Conservation (phyloP, 176 grass and related monocot species). For the maize (Zea mays) region Zm-B73-REFERENCE-NAM-5.0 NC_050105.1:133832501-133833000, state of each 20-base stretch:
- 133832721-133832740: slow-evolving; percentile 31
- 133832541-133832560: not conserved
- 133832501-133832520: too few species aligned
- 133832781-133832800: slow-evolving; percentile 88
- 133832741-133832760: slow-evolving; percentile 73
- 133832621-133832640: not conserved
- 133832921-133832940: too few species aligned
- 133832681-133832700: not conserved
- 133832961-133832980: too few species aligned
- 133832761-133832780: slow-evolving; percentile 86
- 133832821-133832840: too few species aligned
- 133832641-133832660: slow-evolving; percentile 31
- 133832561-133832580: not conserved
- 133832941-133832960: too few species aligned
- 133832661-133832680: slow-evolving; percentile 24
- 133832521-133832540: too few species aligned
- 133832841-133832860: too few species aligned
- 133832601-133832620: not conserved
- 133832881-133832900: too few species aligned
- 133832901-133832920: too few species aligned
- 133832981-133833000: too few species aligned
- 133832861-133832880: too few species aligned
- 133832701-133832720: too few species aligned
- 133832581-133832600: slow-evolving; percentile 35
- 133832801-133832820: not conserved